These are phyloP conservation scores for Alternaria viburni DNA, from an alignment of 2,329 filamentous ascomycete species.

Conservation along the genomic window DNA sequence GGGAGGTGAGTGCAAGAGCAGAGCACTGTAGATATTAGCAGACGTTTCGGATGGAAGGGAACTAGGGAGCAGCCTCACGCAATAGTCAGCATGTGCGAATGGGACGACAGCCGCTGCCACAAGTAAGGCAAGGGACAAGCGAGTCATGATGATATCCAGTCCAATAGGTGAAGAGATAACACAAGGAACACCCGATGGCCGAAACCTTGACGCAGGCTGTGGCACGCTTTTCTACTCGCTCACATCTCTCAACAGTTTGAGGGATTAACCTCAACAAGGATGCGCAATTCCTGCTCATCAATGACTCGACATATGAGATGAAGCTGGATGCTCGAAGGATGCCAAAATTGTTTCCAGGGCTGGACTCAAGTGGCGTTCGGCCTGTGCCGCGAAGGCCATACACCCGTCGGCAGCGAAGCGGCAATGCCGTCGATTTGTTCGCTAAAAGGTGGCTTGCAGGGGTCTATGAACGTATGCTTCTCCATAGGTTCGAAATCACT, in stretches of 20 bases:
- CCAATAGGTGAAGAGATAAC: not conserved
- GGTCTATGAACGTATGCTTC: not conserved
- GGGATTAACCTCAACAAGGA: not conserved
- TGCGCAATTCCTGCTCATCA: not conserved
- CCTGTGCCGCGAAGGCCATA: not conserved
- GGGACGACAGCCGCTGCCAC: conserved; percentile 11
- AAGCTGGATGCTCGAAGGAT: not conserved
- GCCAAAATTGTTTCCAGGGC: not conserved
- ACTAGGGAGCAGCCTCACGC: conserved; percentile 1
- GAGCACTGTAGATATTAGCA: conserved; percentile 8
- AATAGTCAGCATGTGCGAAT: conserved; percentile 5
- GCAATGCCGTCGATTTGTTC: not conserved
- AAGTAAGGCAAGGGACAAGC: conserved; percentile 9
- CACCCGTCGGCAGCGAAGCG: not conserved
- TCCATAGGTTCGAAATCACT: not conserved
- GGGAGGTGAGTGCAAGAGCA: conserved; percentile 7
- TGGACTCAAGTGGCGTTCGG: not conserved
- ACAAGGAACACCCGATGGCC: not conserved
- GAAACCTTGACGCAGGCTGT: not conserved
- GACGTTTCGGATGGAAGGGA: not conserved
- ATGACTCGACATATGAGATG: not conserved
- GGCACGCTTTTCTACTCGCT: not conserved
- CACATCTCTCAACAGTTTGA: not conserved
- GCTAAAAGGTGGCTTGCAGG: not conserved
- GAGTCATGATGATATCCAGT: not conserved